phyloP scores from a whole-genome alignment of 2,329 filamentous ascomycete species.

The Colletotrichum eleusines region DNA sequence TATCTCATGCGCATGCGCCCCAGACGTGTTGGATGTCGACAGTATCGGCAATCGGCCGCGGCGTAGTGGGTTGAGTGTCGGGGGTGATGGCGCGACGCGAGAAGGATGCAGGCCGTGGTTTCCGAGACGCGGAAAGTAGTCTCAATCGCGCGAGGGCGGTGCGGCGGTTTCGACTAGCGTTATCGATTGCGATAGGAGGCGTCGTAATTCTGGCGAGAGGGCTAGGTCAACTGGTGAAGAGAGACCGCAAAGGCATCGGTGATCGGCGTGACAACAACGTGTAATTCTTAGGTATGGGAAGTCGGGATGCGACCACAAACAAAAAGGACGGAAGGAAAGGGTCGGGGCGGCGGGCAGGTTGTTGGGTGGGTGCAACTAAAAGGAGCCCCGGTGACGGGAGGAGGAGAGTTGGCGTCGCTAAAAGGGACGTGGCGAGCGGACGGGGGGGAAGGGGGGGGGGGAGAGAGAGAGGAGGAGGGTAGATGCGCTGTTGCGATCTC shows the following conservation, averaged over 20 bases:
- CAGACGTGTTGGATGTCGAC: constrained; percentile 19
- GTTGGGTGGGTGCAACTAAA: constrained; percentile 41
- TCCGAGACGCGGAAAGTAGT: constrained; percentile 31
- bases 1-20: constrained; percentile 62
- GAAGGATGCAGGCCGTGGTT: constrained; percentile 29
- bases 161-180: constrained; percentile 33
- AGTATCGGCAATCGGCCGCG: constrained; percentile 29
- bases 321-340: constrained; percentile 26
- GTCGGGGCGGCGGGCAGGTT: constrained; percentile 30
- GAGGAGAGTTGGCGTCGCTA: constrained; percentile 27
- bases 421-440: constrained; percentile 29
- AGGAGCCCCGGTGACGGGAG: constrained; percentile 36
- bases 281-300: constrained; percentile 26
- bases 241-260: constrained; percentile 39
- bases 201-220: constrained; percentile 1
- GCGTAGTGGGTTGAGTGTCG: constrained; percentile 4
- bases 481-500: constrained; percentile 26
- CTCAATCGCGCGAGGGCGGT: constrained; percentile 30
- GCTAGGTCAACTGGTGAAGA: constrained; percentile 37
- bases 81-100: constrained; percentile 40
- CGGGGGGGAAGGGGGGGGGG: constrained; percentile 12
- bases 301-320: constrained; percentile 40
- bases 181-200: constrained; percentile 36
- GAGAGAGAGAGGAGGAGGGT: constrained; percentile 7
- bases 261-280: constrained; percentile 38